A percentile compares a stretch with the other conserved stretches of the same genome.
Evolutionary conservation across 257 asterid genomes (phyloP).

Genomic region (Nicotiana noctiflora): DNA sequence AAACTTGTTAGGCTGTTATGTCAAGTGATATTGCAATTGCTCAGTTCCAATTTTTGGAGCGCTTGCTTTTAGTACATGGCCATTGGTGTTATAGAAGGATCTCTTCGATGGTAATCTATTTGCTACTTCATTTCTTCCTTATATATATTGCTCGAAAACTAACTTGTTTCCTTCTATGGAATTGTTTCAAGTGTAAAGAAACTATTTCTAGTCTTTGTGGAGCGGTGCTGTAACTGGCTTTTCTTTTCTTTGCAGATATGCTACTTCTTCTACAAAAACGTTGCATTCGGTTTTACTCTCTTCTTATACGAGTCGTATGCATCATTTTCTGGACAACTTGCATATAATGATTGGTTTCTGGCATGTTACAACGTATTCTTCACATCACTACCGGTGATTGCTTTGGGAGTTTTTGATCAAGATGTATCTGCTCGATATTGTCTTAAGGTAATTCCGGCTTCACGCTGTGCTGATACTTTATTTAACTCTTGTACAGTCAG

Average conservation of each 20-base stretch:
- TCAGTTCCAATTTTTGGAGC: constrained; percentile 74
- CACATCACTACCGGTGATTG: constrained; percentile 86
- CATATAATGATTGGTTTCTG: constrained; percentile 84
- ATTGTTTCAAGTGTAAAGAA: background rate
- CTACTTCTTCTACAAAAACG: constrained; percentile 77
- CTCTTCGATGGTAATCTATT: constrained; percentile 64
- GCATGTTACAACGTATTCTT: constrained; percentile 86
- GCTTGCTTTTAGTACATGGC: constrained; percentile 87
- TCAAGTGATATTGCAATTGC: constrained; percentile 89
- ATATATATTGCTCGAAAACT: background rate
- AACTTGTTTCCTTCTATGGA: background rate
- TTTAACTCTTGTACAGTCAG: no score
- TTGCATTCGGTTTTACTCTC: constrained; percentile 60
- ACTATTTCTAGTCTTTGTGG: background rate
- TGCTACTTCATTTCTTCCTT: background rate
- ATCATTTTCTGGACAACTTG: constrained; percentile 76
- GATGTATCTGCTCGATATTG: constrained; percentile 83
- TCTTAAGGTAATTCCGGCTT: constrained; percentile 46
- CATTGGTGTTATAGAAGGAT: constrained; percentile 98
- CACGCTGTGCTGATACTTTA: background rate
- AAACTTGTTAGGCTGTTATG: constrained; percentile 65
- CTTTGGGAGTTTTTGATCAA: constrained; percentile 88
- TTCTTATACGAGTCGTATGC: constrained; percentile 67
- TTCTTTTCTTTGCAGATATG: constrained; percentile 55
- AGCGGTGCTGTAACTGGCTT: background rate